phyloP scores from a whole-genome alignment of 108 stramenopile species.

The Phaeodactylum tricornutum region DNA sequence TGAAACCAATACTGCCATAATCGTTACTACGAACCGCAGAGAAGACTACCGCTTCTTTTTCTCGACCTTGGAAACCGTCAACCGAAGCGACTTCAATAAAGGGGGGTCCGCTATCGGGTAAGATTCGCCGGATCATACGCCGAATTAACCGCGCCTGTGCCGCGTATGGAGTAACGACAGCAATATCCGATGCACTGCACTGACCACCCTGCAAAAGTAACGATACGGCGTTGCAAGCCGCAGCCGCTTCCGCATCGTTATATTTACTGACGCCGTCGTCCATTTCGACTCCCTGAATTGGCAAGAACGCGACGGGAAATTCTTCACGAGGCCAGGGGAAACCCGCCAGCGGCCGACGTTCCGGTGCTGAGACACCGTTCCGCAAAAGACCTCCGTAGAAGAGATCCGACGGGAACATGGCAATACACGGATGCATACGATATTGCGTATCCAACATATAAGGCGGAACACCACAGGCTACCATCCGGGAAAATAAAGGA shows the following conservation, averaged over 20 bases:
- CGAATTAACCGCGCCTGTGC: constrained; percentile 94
- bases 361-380: constrained; percentile 80
- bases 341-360: constrained; percentile 74
- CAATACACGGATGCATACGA: constrained; percentile 90
- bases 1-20: constrained; percentile 92
- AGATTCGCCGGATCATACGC: constrained; percentile 52
- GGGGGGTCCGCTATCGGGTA: constrained; percentile 51
- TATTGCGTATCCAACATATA: constrained; percentile 92
- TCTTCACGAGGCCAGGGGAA: constrained; percentile 90
- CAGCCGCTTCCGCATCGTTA: constrained; percentile 91
- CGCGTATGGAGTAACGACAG: constrained; percentile 98
- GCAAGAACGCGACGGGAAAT: constrained; percentile 82
- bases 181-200: constrained; percentile 83
- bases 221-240: constrained; percentile 81
- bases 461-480: constrained; percentile 81
- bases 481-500: constrained; percentile 83
- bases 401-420: constrained; percentile 84
- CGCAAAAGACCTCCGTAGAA: constrained; percentile 84
- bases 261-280: constrained; percentile 86
- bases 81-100: constrained; percentile 93
- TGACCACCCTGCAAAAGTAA: constrained; percentile 74
- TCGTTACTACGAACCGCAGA: constrained; percentile 93
- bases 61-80: constrained; percentile 99
- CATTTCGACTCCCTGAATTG: constrained; percentile 70
- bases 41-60: constrained; percentile 97